Conservation (phyloP, 345 rosid genomes). For the Bruguiera gymnorhiza region DNA sequence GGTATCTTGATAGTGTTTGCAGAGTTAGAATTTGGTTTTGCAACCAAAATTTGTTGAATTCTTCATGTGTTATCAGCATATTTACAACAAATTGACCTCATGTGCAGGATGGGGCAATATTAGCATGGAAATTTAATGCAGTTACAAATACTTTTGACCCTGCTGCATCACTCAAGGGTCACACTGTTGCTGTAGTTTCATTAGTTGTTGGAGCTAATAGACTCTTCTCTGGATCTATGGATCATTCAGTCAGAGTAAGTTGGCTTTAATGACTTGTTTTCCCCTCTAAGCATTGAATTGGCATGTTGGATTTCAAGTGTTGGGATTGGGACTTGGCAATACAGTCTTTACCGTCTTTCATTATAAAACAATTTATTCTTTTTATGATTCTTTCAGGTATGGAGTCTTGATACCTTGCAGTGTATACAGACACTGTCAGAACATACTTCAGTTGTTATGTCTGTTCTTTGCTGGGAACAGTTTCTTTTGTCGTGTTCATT, state of each 20-base stretch:
- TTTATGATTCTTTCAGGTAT: slow-evolving; percentile 29
- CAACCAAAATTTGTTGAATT: neutral
- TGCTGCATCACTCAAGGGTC: slow-evolving; percentile 70
- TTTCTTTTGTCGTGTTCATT: slow-evolving; percentile 55
- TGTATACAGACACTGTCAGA: slow-evolving; percentile 38
- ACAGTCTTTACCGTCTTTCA: neutral
- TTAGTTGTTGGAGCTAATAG: slow-evolving; percentile 88
- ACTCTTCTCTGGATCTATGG: slow-evolving; percentile 97
- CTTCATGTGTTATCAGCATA: neutral
- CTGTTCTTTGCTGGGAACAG: slow-evolving; percentile 57
- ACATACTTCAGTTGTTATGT: slow-evolving; percentile 48
- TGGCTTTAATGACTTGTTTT: slow-evolving; percentile 1
- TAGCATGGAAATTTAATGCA: slow-evolving; percentile 85
- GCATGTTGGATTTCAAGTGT: neutral
- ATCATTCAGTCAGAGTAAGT: slow-evolving; percentile 71
- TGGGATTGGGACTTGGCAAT: neutral
- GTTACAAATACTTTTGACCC: slow-evolving; percentile 73
- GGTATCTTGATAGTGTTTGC: neutral
- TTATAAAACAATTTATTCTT: neutral
- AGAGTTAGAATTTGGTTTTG: neutral
- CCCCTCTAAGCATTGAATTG: neutral
- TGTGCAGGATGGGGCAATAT: slow-evolving; percentile 77
- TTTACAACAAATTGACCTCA: neutral
- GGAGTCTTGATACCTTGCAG: slow-evolving; percentile 46
- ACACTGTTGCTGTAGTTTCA: slow-evolving; percentile 69